phyloP scores from a whole-genome alignment of 495 filamentous ascomycete species.

The Arthonia radiata region DNA sequence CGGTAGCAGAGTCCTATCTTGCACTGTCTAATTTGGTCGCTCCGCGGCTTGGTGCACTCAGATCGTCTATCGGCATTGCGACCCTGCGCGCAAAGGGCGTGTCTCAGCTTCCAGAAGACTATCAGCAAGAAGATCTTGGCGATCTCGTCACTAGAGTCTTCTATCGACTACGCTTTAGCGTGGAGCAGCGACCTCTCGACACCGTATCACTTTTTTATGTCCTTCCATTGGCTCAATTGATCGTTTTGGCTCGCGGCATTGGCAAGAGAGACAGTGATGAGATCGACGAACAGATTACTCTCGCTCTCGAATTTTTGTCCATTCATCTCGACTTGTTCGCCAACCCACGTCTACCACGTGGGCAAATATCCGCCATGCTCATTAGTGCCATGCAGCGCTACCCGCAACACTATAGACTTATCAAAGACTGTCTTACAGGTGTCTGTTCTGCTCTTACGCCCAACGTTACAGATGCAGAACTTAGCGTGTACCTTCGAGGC shows the following conservation, averaged over 20 bases:
- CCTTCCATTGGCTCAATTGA: slow-evolving; percentile 50
- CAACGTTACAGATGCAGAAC: slow-evolving; percentile 46
- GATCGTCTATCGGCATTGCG: slow-evolving; percentile 67
- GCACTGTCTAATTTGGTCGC: slow-evolving; percentile 48
- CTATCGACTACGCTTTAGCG: slow-evolving; percentile 70
- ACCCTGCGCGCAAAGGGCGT: slow-evolving; percentile 56
- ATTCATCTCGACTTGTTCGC: slow-evolving; percentile 59
- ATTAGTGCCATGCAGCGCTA: slow-evolving; percentile 70
- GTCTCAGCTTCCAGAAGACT: slow-evolving; percentile 38
- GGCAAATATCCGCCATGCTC: slow-evolving; percentile 39
- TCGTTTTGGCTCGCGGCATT: slow-evolving; percentile 57
- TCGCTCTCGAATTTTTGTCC: slow-evolving; percentile 72
- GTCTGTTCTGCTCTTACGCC: slow-evolving; percentile 54
- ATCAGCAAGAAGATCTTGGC: slow-evolving; percentile 56
- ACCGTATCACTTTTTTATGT: slow-evolving; percentile 63
- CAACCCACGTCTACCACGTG: slow-evolving; percentile 49
- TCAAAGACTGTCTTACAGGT: slow-evolving; percentile 77
- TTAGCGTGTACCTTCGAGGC: slow-evolving; percentile 43
- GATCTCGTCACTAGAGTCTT: slow-evolving; percentile 73
- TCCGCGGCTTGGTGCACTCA: slow-evolving; percentile 44
- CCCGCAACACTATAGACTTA: slow-evolving; percentile 73
- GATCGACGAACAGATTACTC: slow-evolving; percentile 61
- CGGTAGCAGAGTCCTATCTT: slow-evolving; percentile 57
- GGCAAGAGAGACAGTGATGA: slow-evolving; percentile 43
- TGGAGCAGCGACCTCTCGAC: slow-evolving; percentile 81